These are phyloP conservation scores for Colletotrichum liaoningense DNA, from an alignment of 2,329 filamentous ascomycete species.

Conservation along the genomic window DNA sequence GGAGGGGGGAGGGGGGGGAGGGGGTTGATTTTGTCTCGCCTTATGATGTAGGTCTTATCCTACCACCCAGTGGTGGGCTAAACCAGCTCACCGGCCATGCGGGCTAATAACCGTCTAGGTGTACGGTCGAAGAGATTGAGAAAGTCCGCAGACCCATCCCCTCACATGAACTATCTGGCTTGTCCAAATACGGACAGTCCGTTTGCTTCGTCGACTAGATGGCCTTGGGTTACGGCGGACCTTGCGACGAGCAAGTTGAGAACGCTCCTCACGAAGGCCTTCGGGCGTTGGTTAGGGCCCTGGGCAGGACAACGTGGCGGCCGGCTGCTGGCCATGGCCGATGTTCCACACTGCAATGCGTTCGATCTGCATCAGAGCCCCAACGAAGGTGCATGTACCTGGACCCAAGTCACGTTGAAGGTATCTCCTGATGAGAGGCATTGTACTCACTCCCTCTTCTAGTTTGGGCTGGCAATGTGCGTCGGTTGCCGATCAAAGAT, in stretches of 20 bases:
- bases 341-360: constrained; percentile 35
- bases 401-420: not conserved
- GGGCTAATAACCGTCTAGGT: constrained; percentile 9
- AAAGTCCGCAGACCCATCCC: constrained; percentile 40
- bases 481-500: constrained; percentile 19
- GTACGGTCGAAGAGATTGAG: constrained; percentile 9
- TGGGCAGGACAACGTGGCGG: constrained; percentile 37
- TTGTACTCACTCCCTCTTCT: constrained; percentile 19
- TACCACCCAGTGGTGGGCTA: not conserved
- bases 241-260: not conserved
- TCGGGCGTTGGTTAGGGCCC: constrained; percentile 24
- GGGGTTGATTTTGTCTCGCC: constrained; percentile 17
- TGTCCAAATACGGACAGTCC: constrained; percentile 10
- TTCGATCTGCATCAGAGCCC: constrained; percentile 20
- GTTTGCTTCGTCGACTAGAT: constrained; percentile 10
- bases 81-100: not conserved
- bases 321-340: constrained; percentile 36
- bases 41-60: not conserved
- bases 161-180: constrained; percentile 37
- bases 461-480: not conserved
- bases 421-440: not conserved
- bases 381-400: constrained; percentile 7
- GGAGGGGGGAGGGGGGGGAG: not conserved
- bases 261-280: constrained; percentile 11
- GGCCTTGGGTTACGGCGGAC: constrained; percentile 12